Evolutionary conservation across 2,329 filamentous ascomycete species (phyloP).

Genomic region (Cladosporium colombiae): DNA sequence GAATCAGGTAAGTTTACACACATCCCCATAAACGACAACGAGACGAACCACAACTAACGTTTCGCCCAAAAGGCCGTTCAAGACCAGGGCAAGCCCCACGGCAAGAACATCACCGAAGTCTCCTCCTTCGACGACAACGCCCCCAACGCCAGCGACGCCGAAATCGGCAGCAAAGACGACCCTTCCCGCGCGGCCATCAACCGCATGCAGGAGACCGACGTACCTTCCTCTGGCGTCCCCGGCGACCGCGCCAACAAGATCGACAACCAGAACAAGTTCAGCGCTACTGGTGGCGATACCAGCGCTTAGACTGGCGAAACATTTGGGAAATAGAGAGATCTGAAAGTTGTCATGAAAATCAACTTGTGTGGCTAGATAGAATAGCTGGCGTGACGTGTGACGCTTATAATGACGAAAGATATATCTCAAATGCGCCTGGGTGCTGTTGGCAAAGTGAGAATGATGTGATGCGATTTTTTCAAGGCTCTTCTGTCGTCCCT

Average conservation of each 20-base stretch:
- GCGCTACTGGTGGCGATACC: conserved; percentile 15
- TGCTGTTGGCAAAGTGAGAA: neutral
- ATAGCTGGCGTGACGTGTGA: conserved; percentile 2
- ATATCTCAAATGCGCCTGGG: neutral
- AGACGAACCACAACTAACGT: neutral
- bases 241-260: conserved; percentile 13
- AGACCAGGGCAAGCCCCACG: conserved; percentile 49
- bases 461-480: too few relatives aligned
- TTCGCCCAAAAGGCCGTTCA: conserved; percentile 21
- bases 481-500: too few relatives aligned
- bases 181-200: conserved; percentile 53
- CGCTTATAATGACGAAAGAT: conserved; percentile 8
- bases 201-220: conserved; percentile 29
- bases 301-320: conserved; percentile 1
- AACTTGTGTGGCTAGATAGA: neutral
- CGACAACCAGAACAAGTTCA: conserved; percentile 17
- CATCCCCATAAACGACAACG: neutral
- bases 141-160: conserved; percentile 51
- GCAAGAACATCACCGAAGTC: conserved; percentile 52
- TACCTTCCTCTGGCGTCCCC: conserved; percentile 15
- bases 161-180: conserved; percentile 58
- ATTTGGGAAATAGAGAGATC: neutral
- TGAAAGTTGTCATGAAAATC: neutral
- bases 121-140: conserved; percentile 45
- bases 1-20: conserved; percentile 4